Evolutionary conservation across 805 yeast genomes (phyloP).

Genomic region (Cyberlindnera petersonii): DNA sequence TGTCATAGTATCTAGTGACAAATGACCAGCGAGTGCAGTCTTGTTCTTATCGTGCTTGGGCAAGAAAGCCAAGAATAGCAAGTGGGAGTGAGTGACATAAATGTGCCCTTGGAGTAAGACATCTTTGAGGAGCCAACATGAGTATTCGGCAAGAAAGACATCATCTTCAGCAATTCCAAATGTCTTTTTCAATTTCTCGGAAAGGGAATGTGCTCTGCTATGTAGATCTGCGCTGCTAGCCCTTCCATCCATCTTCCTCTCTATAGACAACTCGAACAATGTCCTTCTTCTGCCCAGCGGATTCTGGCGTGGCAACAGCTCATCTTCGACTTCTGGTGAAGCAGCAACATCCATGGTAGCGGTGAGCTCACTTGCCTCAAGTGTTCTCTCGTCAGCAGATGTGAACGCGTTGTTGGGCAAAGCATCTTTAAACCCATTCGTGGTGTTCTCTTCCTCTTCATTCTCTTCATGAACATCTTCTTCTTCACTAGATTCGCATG

Average conservation of each 20-base stretch:
- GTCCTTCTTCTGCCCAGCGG: conserved; percentile 15
- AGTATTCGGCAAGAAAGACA: conserved; percentile 53
- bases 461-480: conserved; percentile 3
- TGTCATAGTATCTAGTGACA: conserved; percentile 40
- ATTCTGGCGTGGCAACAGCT: too few relatives aligned
- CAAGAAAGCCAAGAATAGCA: conserved; percentile 74
- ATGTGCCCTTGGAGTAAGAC: conserved; percentile 84
- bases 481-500: background rate
- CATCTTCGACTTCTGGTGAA: background rate
- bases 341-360: background rate
- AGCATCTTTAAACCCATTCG: too few relatives aligned
- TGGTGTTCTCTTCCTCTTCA: background rate
- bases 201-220: conserved; percentile 35
- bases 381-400: background rate
- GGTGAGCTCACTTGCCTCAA: conserved; percentile 1
- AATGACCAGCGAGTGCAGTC: conserved; percentile 45
- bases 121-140: conserved; percentile 79
- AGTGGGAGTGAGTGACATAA: conserved; percentile 58
- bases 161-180: conserved; percentile 53
- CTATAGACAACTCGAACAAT: conserved; percentile 31
- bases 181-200: conserved; percentile 32
- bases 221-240: conserved; percentile 15
- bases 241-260: conserved; percentile 12
- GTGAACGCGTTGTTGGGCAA: background rate
- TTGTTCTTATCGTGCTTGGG: conserved; percentile 50